Base-by-base conservation (phyloP, 164 flowering plant genomes). In the Akebia trifoliata region DNA sequence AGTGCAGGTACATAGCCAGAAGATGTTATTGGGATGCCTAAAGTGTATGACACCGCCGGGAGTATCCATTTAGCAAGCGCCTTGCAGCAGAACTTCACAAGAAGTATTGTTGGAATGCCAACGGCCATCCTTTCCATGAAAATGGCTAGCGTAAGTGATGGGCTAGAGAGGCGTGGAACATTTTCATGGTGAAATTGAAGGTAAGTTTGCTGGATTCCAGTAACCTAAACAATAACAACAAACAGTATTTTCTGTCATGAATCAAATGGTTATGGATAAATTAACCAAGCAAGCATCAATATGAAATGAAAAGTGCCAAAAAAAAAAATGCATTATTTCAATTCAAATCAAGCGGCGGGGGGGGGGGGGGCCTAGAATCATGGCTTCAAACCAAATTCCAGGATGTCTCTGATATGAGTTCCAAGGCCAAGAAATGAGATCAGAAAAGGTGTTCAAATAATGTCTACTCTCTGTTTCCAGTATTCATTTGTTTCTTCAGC, bases 41-140 rank as follows among this genome's bases (percentile, higher is more conserved):
- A 65, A 12, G 86, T 70, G 70, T 78, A 79, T 57, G 88, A 74
- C 22, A 82, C 72, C 0, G 82, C 63, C 1, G 99, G 99, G 20
- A 94, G 85, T 43, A 67, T 68, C 91, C 97, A 80, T 71, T 88
- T 94, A 4, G 99, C 87, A 3, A 94, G 80, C 48, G 85, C 83
- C 66, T 94, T 90, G 85, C 95, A 83, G 61, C 99, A 94, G 67
- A 80, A 90, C 66, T 88, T 90, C 51, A 90, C 93, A 9, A 80
- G 25, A 7, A 94, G 90, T 50, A 94, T 94, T 4, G 93, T 85
- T 3, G 99, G 91, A 46, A 90, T 79, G 17, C 99, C 97, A 4
- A 94, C 76, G 0, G 82, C 60, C 56, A 83, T 51, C 72, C 99
- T 78, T 44, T 91, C 90, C 36, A 68, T 0, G 62, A 81, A 90